phyloP scores from a whole-genome alignment of 2,329 filamentous ascomycete species.

The Neoscytalidium dimidiatum region DNA sequence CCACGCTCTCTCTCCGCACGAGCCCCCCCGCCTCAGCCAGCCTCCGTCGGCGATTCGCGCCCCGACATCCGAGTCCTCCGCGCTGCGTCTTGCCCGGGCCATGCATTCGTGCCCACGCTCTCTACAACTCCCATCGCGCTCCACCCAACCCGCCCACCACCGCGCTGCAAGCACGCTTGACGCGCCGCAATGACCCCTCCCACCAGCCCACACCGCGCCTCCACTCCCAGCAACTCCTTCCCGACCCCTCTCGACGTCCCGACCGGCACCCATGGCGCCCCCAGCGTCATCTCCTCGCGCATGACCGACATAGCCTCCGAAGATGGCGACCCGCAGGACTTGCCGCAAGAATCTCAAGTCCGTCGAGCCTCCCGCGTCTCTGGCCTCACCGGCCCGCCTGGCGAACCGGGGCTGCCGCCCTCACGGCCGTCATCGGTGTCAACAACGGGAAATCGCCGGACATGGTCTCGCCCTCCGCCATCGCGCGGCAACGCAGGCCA shows the following conservation, averaged over 20 bases:
- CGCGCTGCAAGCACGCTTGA: slow-evolving; percentile 19
- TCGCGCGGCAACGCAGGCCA: slow-evolving; percentile 55
- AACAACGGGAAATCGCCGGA: slow-evolving; percentile 43
- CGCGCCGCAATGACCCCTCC: slow-evolving; percentile 27
- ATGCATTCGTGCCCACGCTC: slow-evolving; percentile 18
- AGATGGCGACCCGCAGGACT: slow-evolving; percentile 44
- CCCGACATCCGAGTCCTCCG: slow-evolving; percentile 10
- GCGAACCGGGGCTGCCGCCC: slow-evolving; percentile 51
- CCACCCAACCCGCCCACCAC: slow-evolving; percentile 22
- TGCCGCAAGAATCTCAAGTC: slow-evolving; percentile 30
- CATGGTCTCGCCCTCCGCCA: slow-evolving; percentile 58
- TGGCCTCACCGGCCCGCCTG: slow-evolving; percentile 48
- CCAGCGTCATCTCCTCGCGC: slow-evolving; percentile 26
- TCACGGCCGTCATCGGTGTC: slow-evolving; percentile 47
- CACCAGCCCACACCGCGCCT: slow-evolving; percentile 33
- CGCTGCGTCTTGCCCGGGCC: not conserved
- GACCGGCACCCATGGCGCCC: not conserved
- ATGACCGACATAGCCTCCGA: slow-evolving; percentile 65
- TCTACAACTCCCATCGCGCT: slow-evolving; percentile 22
- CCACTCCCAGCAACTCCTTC: slow-evolving; percentile 22
- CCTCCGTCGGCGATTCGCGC: not conserved
- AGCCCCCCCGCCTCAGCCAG: not conserved
- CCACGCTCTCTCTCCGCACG: slow-evolving; percentile 17
- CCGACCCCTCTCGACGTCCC: slow-evolving; percentile 25
- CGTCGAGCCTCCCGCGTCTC: slow-evolving; percentile 33